Evolutionary conservation across 352 stramenopile species (phyloP), one percentile per base, ranked within the genome.

Genomic region (Phytophthora palmivora): DNA sequence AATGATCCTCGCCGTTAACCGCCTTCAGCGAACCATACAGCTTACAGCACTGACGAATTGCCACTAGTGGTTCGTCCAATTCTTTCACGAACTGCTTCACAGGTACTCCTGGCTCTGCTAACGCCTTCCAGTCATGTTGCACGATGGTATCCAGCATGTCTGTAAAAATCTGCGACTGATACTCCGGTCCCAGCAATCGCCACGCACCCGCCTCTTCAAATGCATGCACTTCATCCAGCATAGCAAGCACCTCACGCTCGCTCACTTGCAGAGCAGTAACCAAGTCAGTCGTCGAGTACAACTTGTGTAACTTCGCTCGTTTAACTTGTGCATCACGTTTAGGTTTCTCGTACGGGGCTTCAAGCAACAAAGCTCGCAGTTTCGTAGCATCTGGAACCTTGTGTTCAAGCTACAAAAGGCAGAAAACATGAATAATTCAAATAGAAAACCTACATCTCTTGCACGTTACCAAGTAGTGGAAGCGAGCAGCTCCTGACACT

Each of bases 171-270:
- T 69, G 65, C 6, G 61, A 46, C 50, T 92, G 70, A 34, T 93
- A 95, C 34, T 47, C 50, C 0, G 73, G 64, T 64, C 70, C 74
- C 21, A 95, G 65, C 41, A 95, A 33, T 1, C 80, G 74, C 87
- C 87, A 95, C 9, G 53, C 57, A n/a, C 84, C 83, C 9, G 71
- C 80, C 39, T 94, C 82, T 67, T 92, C 70, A 53, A 95, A 91
- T 0, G 87, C 84, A 37, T 83, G 61, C 34, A 95, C 57, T 48
- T 84, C 70, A 0, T 70, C 48, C 19, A 95, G 64, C 75, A 94
- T 84, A 3, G 56, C 60, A 33, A 81, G 33, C 2, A 95, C 59
- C 41, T 95, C 84, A 3, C 76, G 67, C 44, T 89, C 70, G 36
- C 87, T 95, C 10, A 77, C 56, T 63, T 94, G 84, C 18, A 95